Percentiles rank a stretch among this genome's conserved stretches.
These are phyloP conservation scores for Pseudozyma thailandica DNA, from an alignment of 1,284 basidiomycete genomes.

Conservation along the genomic window DNA sequence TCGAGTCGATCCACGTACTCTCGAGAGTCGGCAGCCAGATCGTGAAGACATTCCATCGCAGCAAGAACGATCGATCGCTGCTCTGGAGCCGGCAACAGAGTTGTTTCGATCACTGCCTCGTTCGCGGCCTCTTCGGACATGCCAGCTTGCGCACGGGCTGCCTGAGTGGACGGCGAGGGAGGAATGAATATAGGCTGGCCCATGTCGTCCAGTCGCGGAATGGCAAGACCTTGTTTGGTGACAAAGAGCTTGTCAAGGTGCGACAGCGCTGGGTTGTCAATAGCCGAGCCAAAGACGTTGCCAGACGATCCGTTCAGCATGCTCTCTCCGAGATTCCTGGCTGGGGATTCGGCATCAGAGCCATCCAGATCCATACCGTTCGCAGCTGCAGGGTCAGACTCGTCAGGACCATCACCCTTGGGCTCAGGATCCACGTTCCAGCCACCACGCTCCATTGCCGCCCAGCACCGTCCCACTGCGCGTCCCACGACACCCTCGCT, in stretches of 20 bases:
- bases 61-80: conserved; percentile 63
- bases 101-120: conserved; percentile 46
- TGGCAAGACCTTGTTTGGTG: conserved; percentile 58
- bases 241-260: conserved; percentile 64
- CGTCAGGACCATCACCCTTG: conserved; percentile 19
- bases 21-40: conserved; percentile 70
- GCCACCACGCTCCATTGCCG: conserved; percentile 59
- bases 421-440: conserved; percentile 50
- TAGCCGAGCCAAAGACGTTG: conserved; percentile 31
- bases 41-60: conserved; percentile 63
- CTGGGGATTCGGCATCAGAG: conserved; percentile 15
- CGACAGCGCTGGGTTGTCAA: conserved; percentile 58
- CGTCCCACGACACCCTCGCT: conserved; percentile 62
- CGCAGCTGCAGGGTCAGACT: conserved; percentile 3
- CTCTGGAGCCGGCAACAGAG: conserved; percentile 50
- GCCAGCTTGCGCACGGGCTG: conserved; percentile 16
- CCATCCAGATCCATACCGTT: conserved; percentile 45
- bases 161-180: conserved; percentile 24
- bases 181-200: conserved; percentile 47
- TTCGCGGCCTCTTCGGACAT: conserved; percentile 18
- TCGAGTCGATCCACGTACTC: conserved; percentile 72
- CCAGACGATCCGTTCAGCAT: conserved; percentile 8
- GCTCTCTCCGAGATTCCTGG: conserved; percentile 12
- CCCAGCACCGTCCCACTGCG: conserved; percentile 63
- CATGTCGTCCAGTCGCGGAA: conserved; percentile 46